These are phyloP conservation scores for Leishmania arabica DNA, from an alignment of 208 protist species.

Conservation along the genomic window DNA sequence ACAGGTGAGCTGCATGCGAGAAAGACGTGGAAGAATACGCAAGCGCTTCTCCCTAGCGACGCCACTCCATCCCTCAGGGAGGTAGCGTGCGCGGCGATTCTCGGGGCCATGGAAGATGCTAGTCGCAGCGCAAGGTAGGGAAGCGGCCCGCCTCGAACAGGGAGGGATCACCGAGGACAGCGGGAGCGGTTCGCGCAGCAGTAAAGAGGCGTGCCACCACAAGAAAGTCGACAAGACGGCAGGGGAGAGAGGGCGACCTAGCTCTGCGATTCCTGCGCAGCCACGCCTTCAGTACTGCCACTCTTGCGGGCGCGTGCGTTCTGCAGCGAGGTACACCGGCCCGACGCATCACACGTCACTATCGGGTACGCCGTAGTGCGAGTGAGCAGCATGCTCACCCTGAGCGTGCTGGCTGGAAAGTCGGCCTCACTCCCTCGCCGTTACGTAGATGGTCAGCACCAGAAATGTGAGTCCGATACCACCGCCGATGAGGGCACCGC, in stretches of 20 bases:
- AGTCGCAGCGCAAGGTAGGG: not conserved
- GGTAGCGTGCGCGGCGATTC: not conserved
- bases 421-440: slow-evolving; percentile 28
- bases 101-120: not conserved
- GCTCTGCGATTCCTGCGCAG: not conserved
- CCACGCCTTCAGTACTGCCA: not conserved
- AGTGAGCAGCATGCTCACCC: not conserved
- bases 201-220: not conserved
- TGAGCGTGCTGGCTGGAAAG: not conserved
- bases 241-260: not conserved
- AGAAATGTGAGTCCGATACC: slow-evolving; percentile 65
- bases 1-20: not conserved
- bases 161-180: not conserved
- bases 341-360: not conserved
- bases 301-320: not conserved
- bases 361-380: not conserved
- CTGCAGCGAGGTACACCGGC: not conserved
- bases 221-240: not conserved
- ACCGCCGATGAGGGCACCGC: slow-evolving; percentile 69
- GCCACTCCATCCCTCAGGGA: not conserved
- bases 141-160: not conserved
- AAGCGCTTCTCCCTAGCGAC: not conserved
- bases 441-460: slow-evolving; percentile 63
- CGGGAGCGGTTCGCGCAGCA: not conserved
- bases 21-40: not conserved